These are phyloP conservation scores for Lanzia echinophila DNA, from an alignment of 2,329 filamentous ascomycete genomes.

Conservation along the genomic window DNA sequence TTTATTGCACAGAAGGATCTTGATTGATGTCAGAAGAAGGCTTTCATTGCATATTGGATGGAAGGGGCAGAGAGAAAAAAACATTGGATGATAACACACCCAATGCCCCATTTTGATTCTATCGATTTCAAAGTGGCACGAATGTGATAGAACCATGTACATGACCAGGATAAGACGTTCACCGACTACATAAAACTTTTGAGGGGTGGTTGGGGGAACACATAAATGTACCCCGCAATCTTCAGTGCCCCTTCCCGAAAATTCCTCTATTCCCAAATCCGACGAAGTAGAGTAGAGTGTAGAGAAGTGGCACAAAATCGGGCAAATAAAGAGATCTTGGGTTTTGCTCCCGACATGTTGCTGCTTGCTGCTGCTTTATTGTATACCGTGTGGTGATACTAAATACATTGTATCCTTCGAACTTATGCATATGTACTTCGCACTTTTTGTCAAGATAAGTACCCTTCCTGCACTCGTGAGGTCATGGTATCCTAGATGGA, in stretches of 20 bases:
- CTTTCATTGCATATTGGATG: too few relatives aligned
- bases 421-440: too few relatives aligned
- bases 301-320: neutral
- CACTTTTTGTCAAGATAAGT: too few relatives aligned
- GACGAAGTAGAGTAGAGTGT: neutral
- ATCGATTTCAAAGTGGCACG: neutral
- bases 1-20: too few relatives aligned
- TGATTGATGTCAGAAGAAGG: too few relatives aligned
- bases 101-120: too few relatives aligned
- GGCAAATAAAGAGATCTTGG: neutral
- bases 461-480: neutral
- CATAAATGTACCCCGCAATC: slow-evolving; percentile 10
- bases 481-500: neutral
- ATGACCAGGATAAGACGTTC: slow-evolving; percentile 1
- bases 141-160: neutral
- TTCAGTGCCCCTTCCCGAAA: slow-evolving; percentile 3
- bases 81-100: too few relatives aligned
- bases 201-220: neutral
- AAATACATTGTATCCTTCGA: too few relatives aligned
- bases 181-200: slow-evolving; percentile 2
- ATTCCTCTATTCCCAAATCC: neutral
- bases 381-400: too few relatives aligned
- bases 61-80: too few relatives aligned
- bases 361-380: neutral
- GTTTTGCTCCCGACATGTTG: neutral